These are phyloP conservation scores for Wakefieldia striispora DNA, from an alignment of 768 basidiomycete genomes.

Conservation along the genomic window DNA sequence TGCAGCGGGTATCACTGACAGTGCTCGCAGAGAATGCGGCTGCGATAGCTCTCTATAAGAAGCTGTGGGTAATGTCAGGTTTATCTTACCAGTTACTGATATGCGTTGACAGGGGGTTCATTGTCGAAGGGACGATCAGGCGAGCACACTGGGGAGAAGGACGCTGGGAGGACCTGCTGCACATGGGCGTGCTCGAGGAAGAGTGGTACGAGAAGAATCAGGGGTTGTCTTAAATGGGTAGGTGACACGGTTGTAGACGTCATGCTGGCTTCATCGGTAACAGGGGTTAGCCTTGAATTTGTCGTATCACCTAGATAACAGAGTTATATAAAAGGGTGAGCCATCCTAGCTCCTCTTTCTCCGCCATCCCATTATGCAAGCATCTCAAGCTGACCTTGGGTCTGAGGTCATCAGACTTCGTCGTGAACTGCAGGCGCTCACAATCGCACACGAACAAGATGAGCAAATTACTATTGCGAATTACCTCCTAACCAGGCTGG, in stretches of 20 bases:
- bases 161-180: slow-evolving; percentile 32
- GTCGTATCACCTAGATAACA: neutral
- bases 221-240: slow-evolving; percentile 1
- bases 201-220: slow-evolving; percentile 25
- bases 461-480: slow-evolving; percentile 51
- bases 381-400: slow-evolving; percentile 30
- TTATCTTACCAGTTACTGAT: neutral
- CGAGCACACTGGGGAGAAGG: slow-evolving; percentile 33
- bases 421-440: slow-evolving; percentile 43
- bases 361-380: slow-evolving; percentile 14
- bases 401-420: slow-evolving; percentile 47
- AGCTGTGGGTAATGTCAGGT: slow-evolving; percentile 22
- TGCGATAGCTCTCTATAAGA: slow-evolving; percentile 28
- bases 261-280: neutral
- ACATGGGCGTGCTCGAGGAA: slow-evolving; percentile 34
- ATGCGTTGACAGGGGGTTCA: slow-evolving; percentile 28
- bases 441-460: slow-evolving; percentile 30
- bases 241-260: neutral
- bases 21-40: slow-evolving; percentile 18
- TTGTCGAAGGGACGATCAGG: slow-evolving; percentile 32
- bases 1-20: slow-evolving; percentile 31
- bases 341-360: neutral
- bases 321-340: neutral
- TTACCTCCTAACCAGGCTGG: slow-evolving; percentile 62
- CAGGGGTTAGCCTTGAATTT: too few species aligned